phyloP scores from a whole-genome alignment of 1,139 yeast species.

The Taphrina sp. region DNA sequence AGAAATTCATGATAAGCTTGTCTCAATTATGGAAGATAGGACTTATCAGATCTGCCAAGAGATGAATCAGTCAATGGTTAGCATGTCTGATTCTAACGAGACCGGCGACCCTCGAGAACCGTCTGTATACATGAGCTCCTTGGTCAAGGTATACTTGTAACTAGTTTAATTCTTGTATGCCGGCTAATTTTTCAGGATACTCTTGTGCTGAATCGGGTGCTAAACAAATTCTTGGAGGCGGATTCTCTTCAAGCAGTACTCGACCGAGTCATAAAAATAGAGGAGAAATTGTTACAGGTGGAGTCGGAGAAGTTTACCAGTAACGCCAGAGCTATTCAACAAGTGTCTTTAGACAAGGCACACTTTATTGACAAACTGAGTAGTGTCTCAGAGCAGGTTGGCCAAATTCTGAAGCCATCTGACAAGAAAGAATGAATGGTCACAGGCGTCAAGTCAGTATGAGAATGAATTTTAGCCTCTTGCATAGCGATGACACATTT shows the following conservation, averaged over 20 bases:
- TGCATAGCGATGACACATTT: too few relatives aligned
- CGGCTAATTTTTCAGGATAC: slow-evolving; percentile 48
- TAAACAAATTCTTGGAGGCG: slow-evolving; percentile 53
- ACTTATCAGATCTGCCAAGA: slow-evolving; percentile 39
- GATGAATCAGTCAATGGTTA: neutral
- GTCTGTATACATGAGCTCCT: slow-evolving; percentile 63
- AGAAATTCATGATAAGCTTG: slow-evolving; percentile 64
- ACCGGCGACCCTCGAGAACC: slow-evolving; percentile 44
- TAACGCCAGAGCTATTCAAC: neutral
- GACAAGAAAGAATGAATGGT: too few relatives aligned
- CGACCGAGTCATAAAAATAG: slow-evolving; percentile 9
- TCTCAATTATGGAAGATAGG: slow-evolving; percentile 69
- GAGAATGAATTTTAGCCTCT: too few relatives aligned
- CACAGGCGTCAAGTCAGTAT: too few relatives aligned
- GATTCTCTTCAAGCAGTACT: slow-evolving; percentile 21
- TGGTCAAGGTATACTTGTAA: too few relatives aligned
- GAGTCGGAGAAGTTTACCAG: neutral
- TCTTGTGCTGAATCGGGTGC: slow-evolving; percentile 43
- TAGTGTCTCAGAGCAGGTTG: slow-evolving; percentile 2
- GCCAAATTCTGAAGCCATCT: too few relatives aligned
- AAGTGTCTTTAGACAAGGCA: slow-evolving; percentile 12
- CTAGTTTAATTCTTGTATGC: too few relatives aligned
- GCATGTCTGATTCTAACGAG: slow-evolving; percentile 51
- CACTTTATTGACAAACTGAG: slow-evolving; percentile 19
- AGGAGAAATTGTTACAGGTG: slow-evolving; percentile 10